Evolutionary conservation across 306 rosid genomes (phyloP), one percentile per base, ranked within the genome.

Genomic region (Cucumis hystrix): DNA sequence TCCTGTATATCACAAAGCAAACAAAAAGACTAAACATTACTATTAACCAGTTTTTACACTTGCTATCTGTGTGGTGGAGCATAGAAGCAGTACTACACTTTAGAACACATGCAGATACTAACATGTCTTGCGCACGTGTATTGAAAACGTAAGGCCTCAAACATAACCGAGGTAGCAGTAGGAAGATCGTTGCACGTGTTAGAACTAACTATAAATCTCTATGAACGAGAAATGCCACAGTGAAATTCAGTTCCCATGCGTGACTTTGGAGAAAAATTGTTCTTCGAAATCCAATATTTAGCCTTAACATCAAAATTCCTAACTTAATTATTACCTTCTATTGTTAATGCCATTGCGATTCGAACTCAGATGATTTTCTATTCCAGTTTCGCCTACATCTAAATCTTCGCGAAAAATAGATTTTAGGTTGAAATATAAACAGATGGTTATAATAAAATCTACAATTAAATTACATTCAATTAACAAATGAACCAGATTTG

Each of bases 1-100:
- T 83, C 84, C 71, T 72, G 65, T 63, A 76, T 59, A 65, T 63
- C 76, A 82, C 76, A 81, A 77, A 77, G 79, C 61, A 75, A 79
- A 63, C 40, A 35, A 25, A 70, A 79, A 80, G 51, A 65, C 62
- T 62, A 66, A 59, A 62, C 3, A 71, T 61, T 25, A 82, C 69
- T 40, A 71, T 71, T 25, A 64, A 76, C 68, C 49, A 21, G 66
- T 54, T 28, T 23, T 35, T 66, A 60, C 62, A 23, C 62, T 9
- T 18, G 35, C 37, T 69, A 45, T 12, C 7, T 6, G n/a, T 25
- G 39, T 20, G 21, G 75, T 69, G 57, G 21, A 69, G 13, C 57
- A 1, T 21, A 69, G 39, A 41, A 45, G 75, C 56, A 43, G 75
- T 43, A 43, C 11, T 33, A 69, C 55, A 6, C 7, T 12, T 11